Percentiles rank a stretch among this genome's conserved stretches.
Conservation (phyloP, 495 filamentous ascomycete genomes). For the Hypoxylon rickii region DNA sequence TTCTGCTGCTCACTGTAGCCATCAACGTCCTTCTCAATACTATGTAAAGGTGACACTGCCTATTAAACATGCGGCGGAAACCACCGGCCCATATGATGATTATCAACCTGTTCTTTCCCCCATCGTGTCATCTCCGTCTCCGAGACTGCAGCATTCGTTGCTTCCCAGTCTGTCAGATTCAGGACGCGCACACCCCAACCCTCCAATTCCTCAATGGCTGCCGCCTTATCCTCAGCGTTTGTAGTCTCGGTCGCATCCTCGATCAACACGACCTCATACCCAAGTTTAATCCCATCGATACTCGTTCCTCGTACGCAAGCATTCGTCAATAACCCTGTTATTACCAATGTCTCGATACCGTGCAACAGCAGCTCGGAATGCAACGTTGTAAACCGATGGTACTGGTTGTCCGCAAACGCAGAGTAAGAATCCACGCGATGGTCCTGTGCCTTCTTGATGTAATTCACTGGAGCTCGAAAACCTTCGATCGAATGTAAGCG, state of each 20-base stretch:
- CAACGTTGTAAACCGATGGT: conserved; percentile 40
- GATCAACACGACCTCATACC: conserved; percentile 38
- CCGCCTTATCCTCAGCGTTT: conserved; percentile 25
- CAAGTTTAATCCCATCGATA: conserved; percentile 38
- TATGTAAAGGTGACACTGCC: too few relatives aligned
- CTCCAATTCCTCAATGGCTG: conserved; percentile 31
- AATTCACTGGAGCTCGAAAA: conserved; percentile 32
- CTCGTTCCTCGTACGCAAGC: conserved; percentile 41
- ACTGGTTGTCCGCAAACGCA: conserved; percentile 42
- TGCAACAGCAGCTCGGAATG: conserved; percentile 33
- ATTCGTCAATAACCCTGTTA: conserved; percentile 37
- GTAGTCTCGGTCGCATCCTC: conserved; percentile 36
- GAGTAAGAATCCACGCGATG: conserved; percentile 39
- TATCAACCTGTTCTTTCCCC: too few relatives aligned
- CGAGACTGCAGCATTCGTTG: too few relatives aligned
- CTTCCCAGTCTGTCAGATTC: conserved; percentile 35
- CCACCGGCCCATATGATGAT: too few relatives aligned
- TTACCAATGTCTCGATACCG: conserved; percentile 35
- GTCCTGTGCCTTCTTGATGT: conserved; percentile 43
- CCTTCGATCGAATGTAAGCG: conserved; percentile 36
- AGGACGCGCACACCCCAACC: conserved; percentile 38
- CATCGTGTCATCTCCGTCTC: too few relatives aligned
- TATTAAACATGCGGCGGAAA: too few relatives aligned
- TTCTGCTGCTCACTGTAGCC: too few relatives aligned
- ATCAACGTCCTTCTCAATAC: too few relatives aligned